phyloP scores from a whole-genome alignment of 805 yeast genomes.

The Ogataea nakhonphanomensis region DNA sequence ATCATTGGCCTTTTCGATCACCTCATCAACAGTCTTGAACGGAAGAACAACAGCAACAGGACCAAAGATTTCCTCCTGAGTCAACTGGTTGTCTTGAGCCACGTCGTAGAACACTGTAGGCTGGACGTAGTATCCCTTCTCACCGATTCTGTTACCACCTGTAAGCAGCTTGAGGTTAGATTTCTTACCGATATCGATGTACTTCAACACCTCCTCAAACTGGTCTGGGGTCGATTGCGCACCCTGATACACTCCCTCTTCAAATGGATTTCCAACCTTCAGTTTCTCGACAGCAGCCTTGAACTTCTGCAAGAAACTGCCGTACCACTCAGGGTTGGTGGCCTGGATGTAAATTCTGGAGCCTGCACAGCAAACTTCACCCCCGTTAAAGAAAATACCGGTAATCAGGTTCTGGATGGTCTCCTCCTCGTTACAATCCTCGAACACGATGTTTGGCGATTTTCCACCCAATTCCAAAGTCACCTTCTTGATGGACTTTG shows the following conservation, averaged over 20 bases:
- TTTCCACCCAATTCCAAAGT: conserved; percentile 88
- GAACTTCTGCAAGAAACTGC: conserved; percentile 58
- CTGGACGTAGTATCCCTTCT: conserved; percentile 66
- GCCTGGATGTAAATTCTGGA: conserved; percentile 78
- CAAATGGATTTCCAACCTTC: conserved; percentile 79
- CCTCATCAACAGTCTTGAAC: conserved; percentile 72
- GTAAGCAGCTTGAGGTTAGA: conserved; percentile 70
- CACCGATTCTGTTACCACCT: conserved; percentile 78
- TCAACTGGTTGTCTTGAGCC: conserved; percentile 66
- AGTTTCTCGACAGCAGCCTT: conserved; percentile 44
- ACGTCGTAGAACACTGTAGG: conserved; percentile 90
- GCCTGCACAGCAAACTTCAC: conserved; percentile 93
- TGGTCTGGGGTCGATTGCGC: conserved; percentile 71
- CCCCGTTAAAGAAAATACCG: conserved; percentile 85
- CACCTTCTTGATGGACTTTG: conserved; percentile 72
- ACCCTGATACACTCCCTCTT: conserved; percentile 66
- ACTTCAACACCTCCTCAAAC: conserved; percentile 59
- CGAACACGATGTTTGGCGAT: conserved; percentile 80
- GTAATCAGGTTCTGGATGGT: conserved; percentile 65
- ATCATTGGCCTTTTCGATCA: conserved; percentile 68
- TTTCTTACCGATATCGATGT: conserved; percentile 58
- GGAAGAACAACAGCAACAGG: conserved; percentile 79
- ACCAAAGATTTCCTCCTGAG: conserved; percentile 88
- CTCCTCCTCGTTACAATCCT: conserved; percentile 64
- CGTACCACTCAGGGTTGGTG: conserved; percentile 55